phyloP scores from a whole-genome alignment of 257 asterid genomes.

The Lithospermum erythrorhizon region DNA sequence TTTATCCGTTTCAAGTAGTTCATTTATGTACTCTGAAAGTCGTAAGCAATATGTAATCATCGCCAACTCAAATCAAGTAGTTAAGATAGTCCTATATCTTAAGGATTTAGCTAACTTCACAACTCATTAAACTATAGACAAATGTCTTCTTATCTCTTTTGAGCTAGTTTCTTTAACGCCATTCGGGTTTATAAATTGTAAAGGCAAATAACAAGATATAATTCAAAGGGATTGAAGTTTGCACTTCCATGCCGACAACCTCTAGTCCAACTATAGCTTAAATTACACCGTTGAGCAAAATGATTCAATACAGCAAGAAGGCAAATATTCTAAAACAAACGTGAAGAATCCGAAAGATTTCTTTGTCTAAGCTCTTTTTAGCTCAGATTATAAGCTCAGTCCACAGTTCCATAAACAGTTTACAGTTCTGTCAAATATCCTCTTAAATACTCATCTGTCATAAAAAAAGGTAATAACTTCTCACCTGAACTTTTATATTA shows the following conservation, averaged over 20 bases:
- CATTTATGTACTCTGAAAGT: slow-evolving; percentile 54
- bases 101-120: neutral
- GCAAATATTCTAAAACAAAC: neutral
- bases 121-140: neutral
- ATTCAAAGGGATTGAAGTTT: neutral
- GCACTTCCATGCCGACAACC: neutral
- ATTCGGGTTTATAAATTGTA: neutral
- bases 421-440: no score
- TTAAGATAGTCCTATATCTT: neutral
- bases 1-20: slow-evolving; percentile 70
- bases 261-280: neutral
- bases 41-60: slow-evolving; percentile 3
- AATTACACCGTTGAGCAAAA: neutral
- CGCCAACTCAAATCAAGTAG: slow-evolving; percentile 2
- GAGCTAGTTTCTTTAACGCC: neutral
- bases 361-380: no score
- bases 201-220: neutral
- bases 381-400: no score
- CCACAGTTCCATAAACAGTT: no score
- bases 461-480: no score
- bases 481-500: no score
- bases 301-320: no score
- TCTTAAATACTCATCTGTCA: no score
- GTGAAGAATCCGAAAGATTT: neutral
- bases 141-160: neutral